Conservation (phyloP, 306 rosid species). For the Medicago lupulina region DNA sequence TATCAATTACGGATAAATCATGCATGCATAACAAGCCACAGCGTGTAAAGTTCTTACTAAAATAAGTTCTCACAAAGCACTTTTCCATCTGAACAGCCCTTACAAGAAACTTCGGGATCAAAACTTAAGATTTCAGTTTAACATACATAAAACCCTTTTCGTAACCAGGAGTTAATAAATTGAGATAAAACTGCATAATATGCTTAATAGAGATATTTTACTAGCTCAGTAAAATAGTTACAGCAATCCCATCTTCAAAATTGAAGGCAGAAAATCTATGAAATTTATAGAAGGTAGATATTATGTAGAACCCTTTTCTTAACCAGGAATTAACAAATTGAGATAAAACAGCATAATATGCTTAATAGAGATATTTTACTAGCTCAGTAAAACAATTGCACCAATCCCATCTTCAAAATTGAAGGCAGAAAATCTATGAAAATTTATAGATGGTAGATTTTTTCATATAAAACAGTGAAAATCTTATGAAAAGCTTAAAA, state of each 20-base stretch:
- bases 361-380: not conserved
- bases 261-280: conserved; percentile 27
- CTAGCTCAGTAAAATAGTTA: not conserved
- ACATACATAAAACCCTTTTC: not conserved
- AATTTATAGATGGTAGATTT: not conserved
- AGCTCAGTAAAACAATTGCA: not conserved
- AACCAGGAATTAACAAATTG: not conserved
- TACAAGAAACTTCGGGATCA: not conserved
- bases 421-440: conserved; percentile 18
- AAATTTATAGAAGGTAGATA: no score
- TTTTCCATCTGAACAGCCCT: not conserved
- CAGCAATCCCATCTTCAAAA: conserved; percentile 12
- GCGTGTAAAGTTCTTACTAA: conserved; percentile 14
- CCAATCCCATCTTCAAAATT: conserved; percentile 8
- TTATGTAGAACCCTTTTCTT: not conserved
- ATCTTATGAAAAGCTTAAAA: not conserved
- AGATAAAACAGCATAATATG: not conserved
- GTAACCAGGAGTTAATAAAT: not conserved
- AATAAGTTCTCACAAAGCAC: not conserved
- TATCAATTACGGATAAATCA: conserved; percentile 7
- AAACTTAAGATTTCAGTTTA: not conserved
- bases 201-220: not conserved
- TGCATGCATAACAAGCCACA: conserved; percentile 8
- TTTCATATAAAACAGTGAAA: conserved; percentile 13
- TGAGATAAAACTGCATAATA: not conserved